Evolutionary conservation across 2,329 filamentous ascomycete species (phyloP).

Genomic region (Talaromyces sp.): DNA sequence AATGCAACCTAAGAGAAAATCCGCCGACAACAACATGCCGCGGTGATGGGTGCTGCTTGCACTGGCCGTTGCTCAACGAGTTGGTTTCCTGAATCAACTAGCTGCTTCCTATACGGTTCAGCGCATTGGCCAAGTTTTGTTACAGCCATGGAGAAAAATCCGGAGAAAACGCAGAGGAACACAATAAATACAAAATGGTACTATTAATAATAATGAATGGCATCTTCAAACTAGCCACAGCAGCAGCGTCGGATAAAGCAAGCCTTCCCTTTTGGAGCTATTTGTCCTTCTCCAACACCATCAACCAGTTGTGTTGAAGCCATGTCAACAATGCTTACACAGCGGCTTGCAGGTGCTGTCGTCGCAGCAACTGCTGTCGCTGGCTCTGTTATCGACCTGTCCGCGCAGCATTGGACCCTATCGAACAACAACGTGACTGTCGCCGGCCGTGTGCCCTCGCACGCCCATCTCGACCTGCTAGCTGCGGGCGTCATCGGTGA

Average conservation of each 20-base stretch:
- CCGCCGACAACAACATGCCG: not conserved
- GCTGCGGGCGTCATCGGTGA: constrained; percentile 48
- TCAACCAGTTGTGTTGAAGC: not conserved
- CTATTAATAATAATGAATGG: not conserved
- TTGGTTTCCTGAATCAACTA: not conserved
- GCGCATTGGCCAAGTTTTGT: not conserved
- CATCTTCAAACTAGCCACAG: not conserved
- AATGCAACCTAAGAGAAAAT: not conserved
- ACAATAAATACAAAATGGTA: not conserved
- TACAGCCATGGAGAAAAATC: too few species aligned
- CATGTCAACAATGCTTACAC: not conserved
- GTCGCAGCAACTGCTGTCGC: not conserved
- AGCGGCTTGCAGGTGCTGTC: not conserved
- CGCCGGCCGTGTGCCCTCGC: constrained; percentile 51
- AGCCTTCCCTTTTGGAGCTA: too few species aligned
- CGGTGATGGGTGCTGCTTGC: not conserved
- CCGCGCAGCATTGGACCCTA: not conserved
- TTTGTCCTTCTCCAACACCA: not conserved
- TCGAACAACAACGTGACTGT: constrained; percentile 44
- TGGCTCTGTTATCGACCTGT: not conserved
- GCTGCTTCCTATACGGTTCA: not conserved
- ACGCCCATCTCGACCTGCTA: constrained; percentile 54
- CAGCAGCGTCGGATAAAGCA: not conserved
- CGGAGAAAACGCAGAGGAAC: too few species aligned
- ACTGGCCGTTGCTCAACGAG: not conserved